These are phyloP conservation scores for Colletotrichum echinochloae DNA, from an alignment of 2,329 filamentous ascomycete genomes.

Conservation along the genomic window DNA sequence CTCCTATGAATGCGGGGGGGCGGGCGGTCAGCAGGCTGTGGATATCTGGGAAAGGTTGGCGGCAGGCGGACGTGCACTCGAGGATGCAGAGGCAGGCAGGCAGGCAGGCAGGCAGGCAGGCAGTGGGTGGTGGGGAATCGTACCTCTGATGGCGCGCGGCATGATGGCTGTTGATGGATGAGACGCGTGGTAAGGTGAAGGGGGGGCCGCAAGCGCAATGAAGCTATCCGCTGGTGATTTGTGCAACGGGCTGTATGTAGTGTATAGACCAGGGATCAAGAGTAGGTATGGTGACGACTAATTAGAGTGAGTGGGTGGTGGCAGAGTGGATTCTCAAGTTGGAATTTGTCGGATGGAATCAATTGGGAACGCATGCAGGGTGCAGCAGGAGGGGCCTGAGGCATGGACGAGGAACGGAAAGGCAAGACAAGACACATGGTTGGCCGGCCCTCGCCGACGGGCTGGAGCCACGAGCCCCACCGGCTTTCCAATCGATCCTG, in stretches of 20 bases:
- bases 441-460: background rate
- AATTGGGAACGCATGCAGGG: background rate
- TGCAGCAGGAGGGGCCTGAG: background rate
- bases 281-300: background rate
- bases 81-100: background rate
- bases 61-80: background rate
- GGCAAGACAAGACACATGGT: background rate
- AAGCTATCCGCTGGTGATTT: constrained; percentile 2
- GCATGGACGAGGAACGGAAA: background rate
- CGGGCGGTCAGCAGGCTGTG: constrained; percentile 29
- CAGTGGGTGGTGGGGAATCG: background rate
- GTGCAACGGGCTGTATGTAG: background rate
- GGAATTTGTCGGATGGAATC: background rate
- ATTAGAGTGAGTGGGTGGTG: background rate
- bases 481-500: constrained; percentile 7
- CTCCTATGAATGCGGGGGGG: constrained; percentile 59
- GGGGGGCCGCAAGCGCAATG: background rate
- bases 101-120: too few relatives aligned
- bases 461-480: background rate
- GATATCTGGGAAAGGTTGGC: constrained; percentile 21
- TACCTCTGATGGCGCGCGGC: constrained; percentile 70
- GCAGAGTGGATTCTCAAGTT: background rate
- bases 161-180: constrained; percentile 51
- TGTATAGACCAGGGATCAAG: background rate
- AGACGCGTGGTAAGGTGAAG: background rate